phyloP scores from a whole-genome alignment of 805 yeast genomes.

The Saturnispora diversa region DNA sequence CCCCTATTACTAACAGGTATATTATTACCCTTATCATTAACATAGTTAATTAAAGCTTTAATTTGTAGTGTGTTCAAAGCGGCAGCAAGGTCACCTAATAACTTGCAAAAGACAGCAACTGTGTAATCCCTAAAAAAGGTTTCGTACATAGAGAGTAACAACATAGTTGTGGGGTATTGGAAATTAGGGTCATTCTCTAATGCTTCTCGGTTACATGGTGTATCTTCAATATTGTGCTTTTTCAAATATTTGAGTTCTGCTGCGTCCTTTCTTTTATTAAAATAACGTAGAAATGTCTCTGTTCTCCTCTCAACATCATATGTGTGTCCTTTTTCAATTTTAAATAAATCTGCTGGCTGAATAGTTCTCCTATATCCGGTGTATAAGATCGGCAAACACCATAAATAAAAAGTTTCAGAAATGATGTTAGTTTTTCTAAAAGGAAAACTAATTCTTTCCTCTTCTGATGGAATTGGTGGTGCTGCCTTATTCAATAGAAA shows the following conservation, averaged over 20 bases:
- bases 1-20: constrained; percentile 46
- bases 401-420: constrained; percentile 46
- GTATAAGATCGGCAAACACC: constrained; percentile 57
- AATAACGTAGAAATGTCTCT: constrained; percentile 29
- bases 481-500: constrained; percentile 29
- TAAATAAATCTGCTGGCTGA: constrained; percentile 55
- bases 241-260: constrained; percentile 28
- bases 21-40: constrained; percentile 42
- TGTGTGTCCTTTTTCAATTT: constrained; percentile 31
- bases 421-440: constrained; percentile 32
- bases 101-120: constrained; percentile 34
- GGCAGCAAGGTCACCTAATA: constrained; percentile 38
- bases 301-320: constrained; percentile 36
- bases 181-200: constrained; percentile 32
- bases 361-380: constrained; percentile 68
- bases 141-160: constrained; percentile 39
- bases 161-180: constrained; percentile 36
- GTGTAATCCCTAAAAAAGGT: constrained; percentile 43
- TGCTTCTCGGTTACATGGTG: constrained; percentile 30
- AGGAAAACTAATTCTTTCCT: constrained; percentile 43
- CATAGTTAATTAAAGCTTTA: constrained; percentile 54
- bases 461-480: constrained; percentile 46
- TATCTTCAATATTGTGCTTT: constrained; percentile 26
- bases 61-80: constrained; percentile 63
- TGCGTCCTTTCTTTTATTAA: constrained; percentile 27